Base-by-base conservation (phyloP, 108 stramenopile genomes). In the Stephanodiscus triporus region DNA sequence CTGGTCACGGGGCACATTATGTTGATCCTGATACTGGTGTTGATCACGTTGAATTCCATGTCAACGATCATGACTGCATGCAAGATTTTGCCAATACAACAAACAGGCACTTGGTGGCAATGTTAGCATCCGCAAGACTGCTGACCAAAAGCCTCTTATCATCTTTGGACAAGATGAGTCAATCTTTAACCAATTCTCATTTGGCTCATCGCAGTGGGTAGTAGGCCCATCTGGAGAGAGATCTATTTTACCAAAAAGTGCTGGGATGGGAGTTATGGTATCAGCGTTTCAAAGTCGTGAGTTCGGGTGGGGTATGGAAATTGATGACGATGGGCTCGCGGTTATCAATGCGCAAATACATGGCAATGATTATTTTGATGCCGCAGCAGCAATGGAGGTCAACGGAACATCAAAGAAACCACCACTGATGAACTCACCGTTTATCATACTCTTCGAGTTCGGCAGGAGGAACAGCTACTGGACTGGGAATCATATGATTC, bases 401-500 rank as follows among this genome's bases (percentile, higher is more conserved):
- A 3, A 32, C 9, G 61, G 32, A n/a, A 62, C 37, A 1, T 0
- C 61, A 7, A 40, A n/a, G 20, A 62, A 62, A 19, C 14, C 0
- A 11, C 26, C 26, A 17, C 70, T 71, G 10, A 48, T 10, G 0
- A 3, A 47, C 0, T 60, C 43, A 5, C 59, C 70, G 17, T 59
- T 47, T 30, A 42, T 71, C 1, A 4, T 9, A 5, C 42, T 17
- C 6, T 71, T 71, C 14, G 40, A 17, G 0, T 71, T 32, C 29
- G 26, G 70, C 27, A 32, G 59, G 17, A 2, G 6, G 4, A 61
- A 71, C 19, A 59, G 70, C 0, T 71, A 50, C 16, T 71, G 70
- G 59, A 71, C 59, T 4, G 59, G 70, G 6, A 59, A 30, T 14
- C 70, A 71, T 61, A 61, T 45, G 16, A 49, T 59, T 24, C 8